Evolutionary conservation across 495 filamentous ascomycete species (phyloP).

Genomic region (Opeltia flavorubescens): DNA sequence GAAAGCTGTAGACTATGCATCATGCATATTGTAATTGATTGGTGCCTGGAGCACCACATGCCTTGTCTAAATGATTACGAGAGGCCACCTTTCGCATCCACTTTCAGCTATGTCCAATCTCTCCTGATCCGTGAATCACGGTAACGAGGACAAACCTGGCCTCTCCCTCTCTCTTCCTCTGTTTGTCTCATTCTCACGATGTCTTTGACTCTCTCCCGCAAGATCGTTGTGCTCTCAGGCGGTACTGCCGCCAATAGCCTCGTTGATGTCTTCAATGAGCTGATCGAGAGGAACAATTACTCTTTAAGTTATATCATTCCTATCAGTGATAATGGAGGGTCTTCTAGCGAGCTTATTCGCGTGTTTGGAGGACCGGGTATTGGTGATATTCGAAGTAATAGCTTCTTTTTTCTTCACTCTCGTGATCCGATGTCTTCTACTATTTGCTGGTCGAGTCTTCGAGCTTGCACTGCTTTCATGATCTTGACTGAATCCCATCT

Average conservation of each 20-base stretch:
- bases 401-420: neutral
- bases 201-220: conserved; percentile 19
- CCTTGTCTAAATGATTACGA: no score
- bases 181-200: conserved; percentile 15
- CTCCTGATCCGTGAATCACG: no score
- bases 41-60: no score
- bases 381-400: conserved; percentile 79
- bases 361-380: conserved; percentile 91
- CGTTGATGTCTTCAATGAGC: conserved; percentile 73
- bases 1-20: no score
- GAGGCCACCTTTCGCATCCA: no score
- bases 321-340: conserved; percentile 90
- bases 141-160: no score
- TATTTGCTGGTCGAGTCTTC: neutral
- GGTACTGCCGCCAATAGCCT: conserved; percentile 89
- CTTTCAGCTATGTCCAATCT: no score
- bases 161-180: no score
- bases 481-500: neutral
- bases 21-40: no score
- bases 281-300: conserved; percentile 57
- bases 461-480: neutral
- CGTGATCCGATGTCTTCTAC: neutral
- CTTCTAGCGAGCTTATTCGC: conserved; percentile 78
- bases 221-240: conserved; percentile 74
- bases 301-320: conserved; percentile 76